phyloP scores from a whole-genome alignment of 371 early-diverging fungal species.

The Mortierella sp. region DNA sequence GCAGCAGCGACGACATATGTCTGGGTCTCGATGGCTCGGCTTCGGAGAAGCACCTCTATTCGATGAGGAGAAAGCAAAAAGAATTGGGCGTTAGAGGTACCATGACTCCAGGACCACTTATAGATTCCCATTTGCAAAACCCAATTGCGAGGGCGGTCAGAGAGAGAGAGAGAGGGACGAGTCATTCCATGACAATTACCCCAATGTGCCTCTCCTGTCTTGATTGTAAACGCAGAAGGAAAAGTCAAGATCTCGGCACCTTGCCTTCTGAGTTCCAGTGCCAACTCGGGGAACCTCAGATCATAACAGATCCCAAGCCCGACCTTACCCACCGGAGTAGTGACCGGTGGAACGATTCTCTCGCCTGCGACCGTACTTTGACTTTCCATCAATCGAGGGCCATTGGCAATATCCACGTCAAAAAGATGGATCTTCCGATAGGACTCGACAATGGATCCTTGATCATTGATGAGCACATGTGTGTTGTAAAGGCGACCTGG shows the following conservation, averaged over 20 bases:
- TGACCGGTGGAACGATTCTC: slow-evolving; percentile 60
- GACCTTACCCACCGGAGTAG: slow-evolving; percentile 76
- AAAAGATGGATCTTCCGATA: slow-evolving; percentile 89
- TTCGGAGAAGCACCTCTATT: slow-evolving; percentile 76
- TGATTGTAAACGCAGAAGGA: slow-evolving; percentile 88
- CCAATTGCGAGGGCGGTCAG: too few species aligned
- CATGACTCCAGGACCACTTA: too few species aligned
- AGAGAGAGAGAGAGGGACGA: too few species aligned
- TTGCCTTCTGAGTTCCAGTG: slow-evolving; percentile 63
- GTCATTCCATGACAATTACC: slow-evolving; percentile 62
- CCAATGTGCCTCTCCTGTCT: slow-evolving; percentile 91
- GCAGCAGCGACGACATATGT: slow-evolving; percentile 82
- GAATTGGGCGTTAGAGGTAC: neutral
- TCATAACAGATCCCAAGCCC: slow-evolving; percentile 86
- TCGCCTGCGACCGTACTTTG: slow-evolving; percentile 66
- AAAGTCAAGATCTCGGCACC: slow-evolving; percentile 83
- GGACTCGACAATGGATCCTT: slow-evolving; percentile 63
- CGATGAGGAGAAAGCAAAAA: neutral
- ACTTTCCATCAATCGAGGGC: slow-evolving; percentile 77
- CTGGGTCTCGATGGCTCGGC: slow-evolving; percentile 91
- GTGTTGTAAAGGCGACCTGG: slow-evolving; percentile 68
- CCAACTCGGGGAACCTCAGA: slow-evolving; percentile 82
- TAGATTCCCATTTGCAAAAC: too few species aligned
- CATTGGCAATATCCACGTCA: slow-evolving; percentile 71
- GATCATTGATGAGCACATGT: slow-evolving; percentile 71